Base-by-base conservation (phyloP, 352 stramenopile species). In the Globisporangium viniferum region DNA sequence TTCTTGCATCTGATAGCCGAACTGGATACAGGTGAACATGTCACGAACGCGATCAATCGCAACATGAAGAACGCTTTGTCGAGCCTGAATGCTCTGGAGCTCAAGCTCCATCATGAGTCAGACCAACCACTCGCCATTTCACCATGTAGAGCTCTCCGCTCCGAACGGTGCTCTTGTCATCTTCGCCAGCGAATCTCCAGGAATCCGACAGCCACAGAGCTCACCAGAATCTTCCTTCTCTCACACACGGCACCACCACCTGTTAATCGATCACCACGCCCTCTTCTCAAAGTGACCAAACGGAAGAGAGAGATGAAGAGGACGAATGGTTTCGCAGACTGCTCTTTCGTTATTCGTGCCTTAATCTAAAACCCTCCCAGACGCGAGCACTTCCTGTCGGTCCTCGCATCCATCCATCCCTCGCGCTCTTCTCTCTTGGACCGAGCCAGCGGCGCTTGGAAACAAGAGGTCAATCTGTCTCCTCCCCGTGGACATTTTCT, bases 321-420 rank as follows among this genome's bases (percentile, higher is more conserved):
- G 20, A 20, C 29, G 20, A 31, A 31, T 61, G 29, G 31, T 5
- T 61, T 29, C 29, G 8, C 27, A 59, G 14, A 33, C 35, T 12
- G 6, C 51, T 33, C 10, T 35, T 59, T 14, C 36, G 6, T 56
- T 35, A 59, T 27, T 35, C 29, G 41, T 24, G 15, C 48, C 20
- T n/a, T 61, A 33, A 27, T 61, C 55, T 61, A 35, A 29, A 22
- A 44, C 9, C 29, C 46, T 54, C 46, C 9, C 31, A 61, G 41
- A 44, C 55, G 35, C 55, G 29, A 31, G 55, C 41, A 61, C 31
- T 61, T 61, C 55, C 55, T 61, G 18, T 60, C 31, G 55, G 31
- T 27, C 39, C 55, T 61, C 31, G 55, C 55, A 20, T 41, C 29
- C 27, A 39, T 48, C 41, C 41, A 48, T 48, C 41, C 41, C 41